A percentile compares a stretch with the other conserved stretches of the same genome.
These are phyloP conservation scores for Lyophyllum shimeji DNA, from an alignment of 768 basidiomycete genomes.

Conservation along the genomic window DNA sequence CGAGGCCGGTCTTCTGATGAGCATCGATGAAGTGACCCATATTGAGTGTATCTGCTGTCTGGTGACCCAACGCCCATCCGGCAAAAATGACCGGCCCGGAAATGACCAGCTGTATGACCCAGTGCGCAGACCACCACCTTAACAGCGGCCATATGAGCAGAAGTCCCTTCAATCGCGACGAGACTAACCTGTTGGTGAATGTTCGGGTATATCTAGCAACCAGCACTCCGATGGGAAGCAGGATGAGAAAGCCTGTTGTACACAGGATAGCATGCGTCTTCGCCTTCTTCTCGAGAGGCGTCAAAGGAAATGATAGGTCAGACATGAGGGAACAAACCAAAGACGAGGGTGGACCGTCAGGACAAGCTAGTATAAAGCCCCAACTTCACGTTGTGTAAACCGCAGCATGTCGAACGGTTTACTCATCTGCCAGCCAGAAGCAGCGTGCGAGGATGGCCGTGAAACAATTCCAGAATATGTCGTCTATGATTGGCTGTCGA, in stretches of 20 bases:
- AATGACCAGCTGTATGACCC: conserved; percentile 47
- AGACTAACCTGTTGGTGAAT: conserved; percentile 40
- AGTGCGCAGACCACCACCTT: conserved; percentile 54
- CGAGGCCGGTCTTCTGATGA: conserved; percentile 52
- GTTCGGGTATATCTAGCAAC: conserved; percentile 56
- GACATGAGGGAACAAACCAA: conserved; percentile 9
- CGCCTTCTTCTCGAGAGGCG: conserved; percentile 31
- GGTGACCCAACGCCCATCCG: conserved; percentile 46
- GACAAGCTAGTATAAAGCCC: not conserved
- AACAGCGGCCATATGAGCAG: conserved; percentile 1
- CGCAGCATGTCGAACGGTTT: conserved; percentile 12
- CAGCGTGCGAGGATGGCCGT: not conserved
- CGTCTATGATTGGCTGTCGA: conserved; percentile 9
- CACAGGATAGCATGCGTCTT: conserved; percentile 53
- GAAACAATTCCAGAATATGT: conserved; percentile 4
- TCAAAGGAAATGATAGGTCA: conserved; percentile 17
- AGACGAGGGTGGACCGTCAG: not conserved
- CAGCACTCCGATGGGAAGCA: conserved; percentile 59
- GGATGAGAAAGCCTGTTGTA: conserved; percentile 44
- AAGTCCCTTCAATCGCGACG: not conserved
- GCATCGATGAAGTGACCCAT: conserved; percentile 38
- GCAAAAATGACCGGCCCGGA: conserved; percentile 54
- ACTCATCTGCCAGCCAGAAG: not conserved
- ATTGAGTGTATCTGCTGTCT: conserved; percentile 29
- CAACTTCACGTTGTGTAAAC: conserved; percentile 9